These are phyloP conservation scores for Podospora conica DNA, from an alignment of 495 filamentous ascomycete species.

Conservation along the genomic window DNA sequence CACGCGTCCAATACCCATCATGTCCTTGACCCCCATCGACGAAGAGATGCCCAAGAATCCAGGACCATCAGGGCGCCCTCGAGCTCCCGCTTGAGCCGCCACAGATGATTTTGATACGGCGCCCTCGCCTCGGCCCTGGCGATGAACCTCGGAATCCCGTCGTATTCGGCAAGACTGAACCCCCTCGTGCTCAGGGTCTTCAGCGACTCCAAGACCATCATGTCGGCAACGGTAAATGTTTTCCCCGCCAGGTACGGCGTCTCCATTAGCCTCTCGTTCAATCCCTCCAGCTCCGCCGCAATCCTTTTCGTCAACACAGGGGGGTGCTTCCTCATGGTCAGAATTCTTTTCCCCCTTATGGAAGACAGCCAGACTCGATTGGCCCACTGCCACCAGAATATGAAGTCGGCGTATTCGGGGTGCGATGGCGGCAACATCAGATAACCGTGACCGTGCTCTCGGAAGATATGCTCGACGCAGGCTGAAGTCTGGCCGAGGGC, in stretches of 20 bases:
- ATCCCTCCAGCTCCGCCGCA: constrained; percentile 24
- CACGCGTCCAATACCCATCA: too few relatives aligned
- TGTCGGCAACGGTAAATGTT: constrained; percentile 56
- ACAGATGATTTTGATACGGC: constrained; percentile 39
- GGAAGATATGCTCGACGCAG: constrained; percentile 51
- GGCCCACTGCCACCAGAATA: constrained; percentile 57
- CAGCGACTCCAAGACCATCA: constrained; percentile 50
- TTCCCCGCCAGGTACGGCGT: constrained; percentile 53
- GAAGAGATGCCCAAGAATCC: too few relatives aligned
- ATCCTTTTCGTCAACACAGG: constrained; percentile 13
- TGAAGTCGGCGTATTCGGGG: constrained; percentile 46
- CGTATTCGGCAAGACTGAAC: constrained; percentile 39
- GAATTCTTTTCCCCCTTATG: constrained; percentile 16
- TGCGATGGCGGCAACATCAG: constrained; percentile 39
- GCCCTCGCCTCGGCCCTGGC: constrained; percentile 34
- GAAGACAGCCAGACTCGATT: constrained; percentile 50
- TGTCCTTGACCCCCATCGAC: too few relatives aligned
- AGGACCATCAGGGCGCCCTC: too few relatives aligned
- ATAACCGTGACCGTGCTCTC: constrained; percentile 42
- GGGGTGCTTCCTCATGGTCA: constrained; percentile 5
- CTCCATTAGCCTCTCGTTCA: constrained; percentile 41
- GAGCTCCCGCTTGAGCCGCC: too few relatives aligned
- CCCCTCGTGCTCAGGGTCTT: constrained; percentile 50
- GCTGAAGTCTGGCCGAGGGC: constrained; percentile 51
- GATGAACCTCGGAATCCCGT: constrained; percentile 43